Base-by-base conservation (phyloP, 2,329 filamentous ascomycete genomes). In the Dothistroma septosporum region DNA sequence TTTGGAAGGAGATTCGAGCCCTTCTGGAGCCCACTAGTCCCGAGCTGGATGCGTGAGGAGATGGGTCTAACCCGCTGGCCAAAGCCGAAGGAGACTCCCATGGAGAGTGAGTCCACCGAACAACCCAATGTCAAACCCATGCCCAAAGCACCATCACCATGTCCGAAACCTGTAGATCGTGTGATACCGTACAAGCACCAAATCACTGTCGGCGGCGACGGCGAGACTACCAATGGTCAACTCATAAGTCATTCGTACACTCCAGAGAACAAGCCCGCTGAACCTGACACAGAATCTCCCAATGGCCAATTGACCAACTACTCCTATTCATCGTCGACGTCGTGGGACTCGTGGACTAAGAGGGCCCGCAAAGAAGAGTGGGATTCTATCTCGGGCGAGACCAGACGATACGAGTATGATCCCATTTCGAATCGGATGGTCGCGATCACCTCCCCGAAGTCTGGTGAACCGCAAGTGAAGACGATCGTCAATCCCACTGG, bases 1-100 rank as follows among this genome's bases (percentile, higher is more conserved):
- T 79, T 79, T 58, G 78, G 77, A 1, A 75, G 74, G 72, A 28
- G 71, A 4, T 71, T 72, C 59, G 69, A 72, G 60, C 70, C 69
- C 2, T 74, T 74, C 65, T 74, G 72, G 73, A 68, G 54, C 53
- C 65, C 67, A 10, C 58, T 73, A 5, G 63, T 72, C 1, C 69
- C 70, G 14, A 66, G 59, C 46, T 73, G 70, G 70, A 71, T 70
- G 68, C 61, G 64, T 22, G 69, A 71, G 44, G 67, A 72, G 22
- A 65, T 67, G 57, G 66, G 66, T n/a, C 44, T 68, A n/a, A 33
- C 58, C 21, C 59, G 61, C 21, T 61, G 59, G 59, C 47, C 53
- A 19, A 64, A 60, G 60, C 53, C 64, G 41, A 65, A 65, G 53
- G 57, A 62, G 28, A 31, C 54, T 14, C 9, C 21, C 50, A 61